Evolutionary conservation across 1,284 basidiomycete species (phyloP).

Genomic region (Ceratobasidium sp.): DNA sequence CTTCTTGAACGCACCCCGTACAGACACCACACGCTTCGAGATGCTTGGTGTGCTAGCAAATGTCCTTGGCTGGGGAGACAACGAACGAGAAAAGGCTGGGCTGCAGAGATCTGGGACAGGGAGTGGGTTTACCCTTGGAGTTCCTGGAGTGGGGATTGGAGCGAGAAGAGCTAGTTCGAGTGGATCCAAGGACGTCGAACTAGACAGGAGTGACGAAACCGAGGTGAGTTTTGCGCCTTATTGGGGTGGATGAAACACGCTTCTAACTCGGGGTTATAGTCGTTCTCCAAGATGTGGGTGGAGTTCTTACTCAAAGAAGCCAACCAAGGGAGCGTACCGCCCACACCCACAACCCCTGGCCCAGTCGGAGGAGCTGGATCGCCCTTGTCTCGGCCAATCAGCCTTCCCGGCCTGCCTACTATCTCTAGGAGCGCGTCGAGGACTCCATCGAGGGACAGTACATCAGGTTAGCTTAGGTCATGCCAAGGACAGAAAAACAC

Average conservation of each 20-base stretch:
- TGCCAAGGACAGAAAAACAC: neutral
- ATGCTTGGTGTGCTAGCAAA: conserved; percentile 91
- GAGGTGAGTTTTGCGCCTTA: conserved; percentile 62
- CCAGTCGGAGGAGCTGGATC: neutral
- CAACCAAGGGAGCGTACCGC: conserved; percentile 59
- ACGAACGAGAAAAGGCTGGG: conserved; percentile 90
- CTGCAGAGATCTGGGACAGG: conserved; percentile 67
- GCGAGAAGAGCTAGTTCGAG: conserved; percentile 34
- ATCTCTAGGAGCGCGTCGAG: conserved; percentile 17
- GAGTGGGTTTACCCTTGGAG: conserved; percentile 43
- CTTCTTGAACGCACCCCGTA: conserved; percentile 90
- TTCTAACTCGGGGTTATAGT: conserved; percentile 60
- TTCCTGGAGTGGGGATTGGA: conserved; percentile 15
- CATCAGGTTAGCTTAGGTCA: conserved; percentile 5
- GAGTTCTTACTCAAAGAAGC: conserved; percentile 95
- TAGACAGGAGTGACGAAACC: conserved; percentile 79
- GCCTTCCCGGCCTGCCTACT: conserved; percentile 21
- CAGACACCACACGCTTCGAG: conserved; percentile 95
- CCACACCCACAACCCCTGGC: conserved; percentile 22
- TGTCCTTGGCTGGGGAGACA: conserved; percentile 90
- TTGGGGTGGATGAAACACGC: neutral
- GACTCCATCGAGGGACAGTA: conserved; percentile 2
- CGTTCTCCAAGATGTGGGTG: conserved; percentile 93
- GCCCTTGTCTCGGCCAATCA: conserved; percentile 15
- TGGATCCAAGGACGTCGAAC: conserved; percentile 62